Evolutionary conservation across 345 rosid genomes (phyloP).

Genomic region (Rhodomyrtus tomentosa): DNA sequence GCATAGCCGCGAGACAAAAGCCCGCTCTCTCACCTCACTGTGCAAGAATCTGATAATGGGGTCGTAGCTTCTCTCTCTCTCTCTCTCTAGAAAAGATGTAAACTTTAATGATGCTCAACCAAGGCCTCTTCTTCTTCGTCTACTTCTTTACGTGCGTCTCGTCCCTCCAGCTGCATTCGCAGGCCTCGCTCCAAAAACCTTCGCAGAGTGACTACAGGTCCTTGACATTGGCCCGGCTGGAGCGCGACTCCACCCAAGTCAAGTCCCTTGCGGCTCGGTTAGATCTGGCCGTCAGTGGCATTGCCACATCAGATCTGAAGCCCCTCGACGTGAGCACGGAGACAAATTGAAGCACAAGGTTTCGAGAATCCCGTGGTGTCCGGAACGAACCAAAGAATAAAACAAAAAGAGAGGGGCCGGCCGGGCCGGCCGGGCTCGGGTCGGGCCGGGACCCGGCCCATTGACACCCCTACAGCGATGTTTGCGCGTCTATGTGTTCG

Average conservation of each 20-base stretch:
- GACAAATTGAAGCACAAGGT: slow-evolving; percentile 17
- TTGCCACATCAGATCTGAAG: slow-evolving; percentile 39
- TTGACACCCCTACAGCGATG: no score
- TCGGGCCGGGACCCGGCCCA: no score
- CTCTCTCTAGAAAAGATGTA: background rate
- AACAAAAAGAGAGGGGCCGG: no score
- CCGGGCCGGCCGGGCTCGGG: no score
- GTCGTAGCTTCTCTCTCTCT: background rate
- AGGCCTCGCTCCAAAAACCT: slow-evolving; percentile 25
- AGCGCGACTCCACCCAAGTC: slow-evolving; percentile 67
- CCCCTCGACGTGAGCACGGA: slow-evolving; percentile 10
- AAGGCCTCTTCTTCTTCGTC: background rate
- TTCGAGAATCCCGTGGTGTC: slow-evolving; percentile 52
- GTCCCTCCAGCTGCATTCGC: slow-evolving; percentile 34
- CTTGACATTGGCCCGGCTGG: slow-evolving; percentile 43
- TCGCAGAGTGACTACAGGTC: slow-evolving; percentile 49
- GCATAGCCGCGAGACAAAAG: background rate
- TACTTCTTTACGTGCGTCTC: background rate
- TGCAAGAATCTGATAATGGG: background rate
- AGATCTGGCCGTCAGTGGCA: slow-evolving; percentile 34
- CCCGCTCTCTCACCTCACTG: background rate
- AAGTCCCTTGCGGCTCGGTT: slow-evolving; percentile 34
- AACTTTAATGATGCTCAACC: background rate
- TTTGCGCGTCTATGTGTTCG: no score
- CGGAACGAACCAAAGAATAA: slow-evolving; percentile 60